Evolutionary conservation across 352 stramenopile species (phyloP), one percentile per base, ranked within the genome.

Genomic region (Pythium vanterpoolii): DNA sequence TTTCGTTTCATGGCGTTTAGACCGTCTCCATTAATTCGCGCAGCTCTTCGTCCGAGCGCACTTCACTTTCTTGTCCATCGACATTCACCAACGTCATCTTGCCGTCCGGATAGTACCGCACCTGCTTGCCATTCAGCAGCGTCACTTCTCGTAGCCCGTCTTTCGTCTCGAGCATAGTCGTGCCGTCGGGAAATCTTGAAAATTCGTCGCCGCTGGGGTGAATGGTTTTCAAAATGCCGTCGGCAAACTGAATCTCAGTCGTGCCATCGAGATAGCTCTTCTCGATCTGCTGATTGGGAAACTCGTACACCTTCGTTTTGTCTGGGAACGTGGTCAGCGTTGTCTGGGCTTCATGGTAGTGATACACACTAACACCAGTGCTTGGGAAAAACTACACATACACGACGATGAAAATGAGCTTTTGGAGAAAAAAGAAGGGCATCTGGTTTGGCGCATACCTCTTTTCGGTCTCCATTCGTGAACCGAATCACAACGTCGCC

Each of bases 391-490:
- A 75, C 58, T 83, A 39, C 9, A 55, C 51, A 31, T 28, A 13
- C 57, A 63, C 24, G 9, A 26, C 40, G 33, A 48, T 16, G 38
- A 46, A 7, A 33, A 30, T 33, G 31, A n/a, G 16, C 2, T n/a
- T 44, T 19, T n/a, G 14, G 14, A 13, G 43, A 50, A 4, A 2
- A 8, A n/a, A 4, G 5, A 8, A n/a, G 8, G 21, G 16, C 43
- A 34, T 30, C 16, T 51, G n/a, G n/a, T n/a, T n/a, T n/a, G n/a
- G 48, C 30, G 10, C 31, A 26, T 43, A 53, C 76, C 80, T 96
- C 89, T 78, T 98, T 98, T 34, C 96, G 75, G 71, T 99, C 97
- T 24, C 97, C 97, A 63, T 99, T 99, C 5, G 75, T 83, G 66
- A 98, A 99, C 9, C 79, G 80, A 43, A 98, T 95, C 23, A 96